Evolutionary conservation across 371 early-diverging fungal genomes (phyloP).

Genomic region (Mucor indicus): DNA sequence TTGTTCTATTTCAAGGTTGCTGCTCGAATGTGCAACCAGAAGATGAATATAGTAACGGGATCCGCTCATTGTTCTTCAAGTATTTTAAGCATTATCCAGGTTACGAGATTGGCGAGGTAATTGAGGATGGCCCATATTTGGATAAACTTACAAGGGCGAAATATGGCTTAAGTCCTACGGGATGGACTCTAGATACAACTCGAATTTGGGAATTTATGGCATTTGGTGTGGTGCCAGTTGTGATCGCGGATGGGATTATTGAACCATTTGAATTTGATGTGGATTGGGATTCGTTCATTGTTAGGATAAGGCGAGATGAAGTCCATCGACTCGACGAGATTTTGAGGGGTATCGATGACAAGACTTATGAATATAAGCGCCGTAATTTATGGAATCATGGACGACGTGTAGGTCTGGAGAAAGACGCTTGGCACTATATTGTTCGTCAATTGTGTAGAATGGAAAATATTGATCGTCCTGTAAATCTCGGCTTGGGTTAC

Average conservation of each 20-base stretch:
- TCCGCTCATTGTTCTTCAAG: slow-evolving; percentile 45
- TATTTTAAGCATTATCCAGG: slow-evolving; percentile 41
- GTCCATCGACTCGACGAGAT: slow-evolving; percentile 52
- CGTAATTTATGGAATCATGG: slow-evolving; percentile 46
- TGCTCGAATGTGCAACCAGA: slow-evolving; percentile 32
- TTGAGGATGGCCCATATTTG: slow-evolving; percentile 39
- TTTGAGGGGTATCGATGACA: slow-evolving; percentile 39
- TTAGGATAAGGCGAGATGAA: slow-evolving; percentile 45
- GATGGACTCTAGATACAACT: slow-evolving; percentile 54
- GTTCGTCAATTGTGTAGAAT: slow-evolving; percentile 49
- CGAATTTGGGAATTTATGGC: slow-evolving; percentile 59
- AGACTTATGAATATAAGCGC: slow-evolving; percentile 44
- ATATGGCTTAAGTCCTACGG: slow-evolving; percentile 52
- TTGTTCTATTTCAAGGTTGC: slow-evolving; percentile 50
- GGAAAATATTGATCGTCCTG: slow-evolving; percentile 32
- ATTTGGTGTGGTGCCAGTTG: slow-evolving; percentile 59
- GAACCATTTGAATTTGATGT: slow-evolving; percentile 56
- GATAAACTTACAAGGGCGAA: slow-evolving; percentile 40
- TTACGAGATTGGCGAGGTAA: slow-evolving; percentile 38
- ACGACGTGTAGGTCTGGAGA: slow-evolving; percentile 43
- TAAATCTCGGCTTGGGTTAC: slow-evolving; percentile 38
- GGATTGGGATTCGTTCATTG: slow-evolving; percentile 53
- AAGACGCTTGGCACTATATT: slow-evolving; percentile 57
- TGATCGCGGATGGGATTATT: slow-evolving; percentile 56
- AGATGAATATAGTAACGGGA: slow-evolving; percentile 50